Conservation (phyloP, 139 green algal genomes). For the Micractinium sp. region DNA sequence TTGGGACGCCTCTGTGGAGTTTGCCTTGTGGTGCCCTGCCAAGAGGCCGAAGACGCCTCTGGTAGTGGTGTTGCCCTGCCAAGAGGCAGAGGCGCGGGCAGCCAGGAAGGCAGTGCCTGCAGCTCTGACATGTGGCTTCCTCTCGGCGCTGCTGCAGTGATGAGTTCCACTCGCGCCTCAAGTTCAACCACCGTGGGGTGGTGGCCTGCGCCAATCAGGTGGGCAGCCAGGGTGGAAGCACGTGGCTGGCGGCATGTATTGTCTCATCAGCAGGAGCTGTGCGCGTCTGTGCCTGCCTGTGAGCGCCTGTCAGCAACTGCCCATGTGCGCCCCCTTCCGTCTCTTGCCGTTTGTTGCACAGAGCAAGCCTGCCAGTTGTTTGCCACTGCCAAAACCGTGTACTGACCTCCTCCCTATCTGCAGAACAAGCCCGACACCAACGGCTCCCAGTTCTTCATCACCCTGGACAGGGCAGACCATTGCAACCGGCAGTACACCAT, state of each 20-base stretch:
- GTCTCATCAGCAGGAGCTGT: too few species aligned
- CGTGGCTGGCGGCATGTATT: too few species aligned
- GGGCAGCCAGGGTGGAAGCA: too few species aligned
- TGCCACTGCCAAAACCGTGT: neutral
- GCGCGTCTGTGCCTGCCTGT: neutral
- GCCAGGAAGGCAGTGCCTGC: neutral
- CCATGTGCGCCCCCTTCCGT: neutral
- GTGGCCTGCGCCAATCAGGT: slow-evolving; percentile 92
- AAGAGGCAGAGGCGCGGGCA: too few species aligned
- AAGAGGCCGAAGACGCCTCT: too few species aligned
- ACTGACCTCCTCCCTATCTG: neutral
- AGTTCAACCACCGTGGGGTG: slow-evolving; percentile 91
- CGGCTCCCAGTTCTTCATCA: slow-evolving; percentile 85
- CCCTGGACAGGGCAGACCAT: slow-evolving; percentile 70
- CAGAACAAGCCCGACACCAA: slow-evolving; percentile 90
- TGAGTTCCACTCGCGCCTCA: slow-evolving; percentile 92
- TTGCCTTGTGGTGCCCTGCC: too few species aligned
- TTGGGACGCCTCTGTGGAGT: too few species aligned
- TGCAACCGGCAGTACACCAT: slow-evolving; percentile 94
- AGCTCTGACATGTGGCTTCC: neutral
- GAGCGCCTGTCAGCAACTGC: neutral
- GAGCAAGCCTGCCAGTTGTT: neutral
- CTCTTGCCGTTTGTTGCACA: neutral
- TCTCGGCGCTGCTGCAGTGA: slow-evolving; percentile 70
- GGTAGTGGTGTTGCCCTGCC: too few species aligned